phyloP scores from a whole-genome alignment of 2,329 filamentous ascomycete species.

The Pseudogymnoascus sp. region DNA sequence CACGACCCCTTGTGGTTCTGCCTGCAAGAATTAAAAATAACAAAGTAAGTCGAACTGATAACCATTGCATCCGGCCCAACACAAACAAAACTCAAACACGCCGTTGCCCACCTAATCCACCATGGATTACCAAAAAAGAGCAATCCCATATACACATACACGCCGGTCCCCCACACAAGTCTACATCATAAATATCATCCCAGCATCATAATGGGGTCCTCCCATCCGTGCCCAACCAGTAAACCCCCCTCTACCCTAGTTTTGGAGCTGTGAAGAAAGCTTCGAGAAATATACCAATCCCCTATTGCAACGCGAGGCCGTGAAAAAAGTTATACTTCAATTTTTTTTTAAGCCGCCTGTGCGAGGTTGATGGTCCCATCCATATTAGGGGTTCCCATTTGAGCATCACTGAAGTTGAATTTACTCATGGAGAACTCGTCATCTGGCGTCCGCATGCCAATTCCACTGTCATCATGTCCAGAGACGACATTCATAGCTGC shows the following conservation, averaged over 20 bases:
- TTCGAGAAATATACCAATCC: neutral
- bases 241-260: neutral
- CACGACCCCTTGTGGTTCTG: neutral
- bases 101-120: constrained; percentile 7
- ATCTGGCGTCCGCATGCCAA: constrained; percentile 60
- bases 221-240: constrained; percentile 7
- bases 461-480: constrained; percentile 63
- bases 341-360: constrained; percentile 1
- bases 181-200: constrained; percentile 9
- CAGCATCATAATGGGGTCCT: constrained; percentile 8
- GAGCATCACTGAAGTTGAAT: constrained; percentile 36
- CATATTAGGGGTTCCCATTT: constrained; percentile 15
- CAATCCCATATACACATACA: constrained; percentile 9
- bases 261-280: constrained; percentile 6
- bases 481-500: constrained; percentile 31
- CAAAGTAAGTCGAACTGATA: neutral
- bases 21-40: constrained; percentile 4
- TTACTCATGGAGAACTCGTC: constrained; percentile 57
- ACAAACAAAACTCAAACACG: constrained; percentile 5
- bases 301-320: constrained; percentile 1
- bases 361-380: constrained; percentile 5
- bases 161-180: constrained; percentile 1
- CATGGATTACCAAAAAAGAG: constrained; percentile 4
- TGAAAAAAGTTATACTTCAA: neutral
- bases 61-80: neutral